Evolutionary conservation across 257 asterid genomes (phyloP), one percentile per base, ranked within the genome.

Genomic region (Galeopsis tetrahit): DNA sequence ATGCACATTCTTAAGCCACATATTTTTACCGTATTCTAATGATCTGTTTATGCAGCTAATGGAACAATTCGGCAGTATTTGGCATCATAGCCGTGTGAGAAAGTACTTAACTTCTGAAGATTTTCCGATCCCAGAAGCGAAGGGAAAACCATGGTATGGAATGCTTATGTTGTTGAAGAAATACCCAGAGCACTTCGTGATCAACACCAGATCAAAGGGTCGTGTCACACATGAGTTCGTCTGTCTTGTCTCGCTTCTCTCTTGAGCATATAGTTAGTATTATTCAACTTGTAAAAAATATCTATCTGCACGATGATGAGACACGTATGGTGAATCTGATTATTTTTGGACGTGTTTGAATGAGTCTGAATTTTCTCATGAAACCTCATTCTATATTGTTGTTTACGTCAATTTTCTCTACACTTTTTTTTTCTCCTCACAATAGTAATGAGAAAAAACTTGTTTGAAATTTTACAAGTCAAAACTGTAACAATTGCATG

Each of bases 81-180:
- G 99, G 99, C 97, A 88, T 66, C 99, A 90, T 49, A 78, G 92
- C 68, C 96, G 97, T 5, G 90, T 95, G 67, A 89, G 99, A 77
- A 88, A 82, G 78, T 94, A 91, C 72, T 85, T 94, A 33, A 90
- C 92, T 0, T 88, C 91, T 3, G 98, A 94, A 71, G 98, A 91
- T 44, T 79, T 82, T 63, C 70, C 86, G 0, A 71, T 60, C 68
- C 88, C 91, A 13, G 99, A 91, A 80, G 88, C 89, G 72, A 79
- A 75, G 59, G 89, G 89, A 48, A 95, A 92, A 78, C 98, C 99
- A 11, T 95, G 99, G 99, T 84, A 78, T 38, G 99, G 99, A 63
- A 72, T 94, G 91, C 92, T 94, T 10, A 79, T 85, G 85, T 68
- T 95, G 82, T 79, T 95, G 36, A 86, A 92, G 86, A 92, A 92